Evolutionary conservation across 371 early-diverging fungal species (phyloP), one percentile per base, ranked within the genome.

Genomic region (Furculomyces boomerangus): DNA sequence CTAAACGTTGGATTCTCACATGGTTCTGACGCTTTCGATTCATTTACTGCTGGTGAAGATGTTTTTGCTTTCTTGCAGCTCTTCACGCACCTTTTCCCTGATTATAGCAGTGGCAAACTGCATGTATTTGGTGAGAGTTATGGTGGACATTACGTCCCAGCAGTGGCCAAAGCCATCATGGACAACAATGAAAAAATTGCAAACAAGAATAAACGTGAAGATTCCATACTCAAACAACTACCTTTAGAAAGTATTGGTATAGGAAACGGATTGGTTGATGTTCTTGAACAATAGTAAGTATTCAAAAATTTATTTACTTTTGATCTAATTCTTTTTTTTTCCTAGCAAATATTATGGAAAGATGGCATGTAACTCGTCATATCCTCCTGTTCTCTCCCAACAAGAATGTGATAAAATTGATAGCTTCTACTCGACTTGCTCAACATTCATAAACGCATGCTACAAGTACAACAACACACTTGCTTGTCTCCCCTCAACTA

Each of bases 261-360:
- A 44, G 95, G 95, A 32, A 95, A 95, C 60, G 96, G 93, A 8
- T 67, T 93, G 60, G 86, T 86, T 1, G 91, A 93, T 58, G 89
- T 90, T 26, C 70, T 83, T 53, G 71, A 78, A 7, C 95, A 95
- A 72, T 93, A 88, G 35, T 35, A 35, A 35, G 7, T 35, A 35
- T 10, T 35, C 35, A 7, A 35, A 7, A 10, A 10, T 35, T 35
- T 35, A 10, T 35, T 35, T 35, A 10, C 16, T 35, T 10, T 16
- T 16, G 7, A 35, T 35, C 16, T 35, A 35, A 35, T 16, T 16
- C 16, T 35, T 35, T 35, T 35, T 10, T 7, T 35, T 35, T 35
- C 16, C 16, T 35, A 35, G 35, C 71, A 76, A 85, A 64, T 88
- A 81, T 67, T 95, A 90, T 65, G 76, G 86, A 18, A 69, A 83